Base-by-base conservation (phyloP, 805 yeast genomes). In the Candida patagonica region DNA sequence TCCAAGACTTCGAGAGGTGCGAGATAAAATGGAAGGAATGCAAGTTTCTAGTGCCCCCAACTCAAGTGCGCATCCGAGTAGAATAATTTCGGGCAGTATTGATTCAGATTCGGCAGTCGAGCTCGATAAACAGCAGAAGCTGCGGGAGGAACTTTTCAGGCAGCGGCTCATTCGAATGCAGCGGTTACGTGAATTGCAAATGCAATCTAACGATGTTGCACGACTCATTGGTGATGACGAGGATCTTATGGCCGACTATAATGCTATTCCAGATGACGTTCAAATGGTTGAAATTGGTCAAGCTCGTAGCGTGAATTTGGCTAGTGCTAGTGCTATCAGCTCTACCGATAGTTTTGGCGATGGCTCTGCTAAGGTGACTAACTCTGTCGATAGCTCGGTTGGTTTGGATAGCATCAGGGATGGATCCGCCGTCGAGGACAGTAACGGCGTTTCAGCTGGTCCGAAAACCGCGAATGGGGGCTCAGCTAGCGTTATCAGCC, bases 11-110 rank as follows among this genome's bases (percentile, higher is more conserved):
- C 70, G 92, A 44, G 78, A 75, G 32, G 66, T 88, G 50, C 68
- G 95, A 41, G 84, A 80, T 51, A 73, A 80, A 55, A 86, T 86
- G 95, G 94, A 83, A 43, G 79, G 75, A 46, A 68, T 88, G 39
- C 83, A 84, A 64, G 96, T 96, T 0, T 66, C 94, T 44, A 83
- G 81, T 52, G 67, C 89, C 43, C 96, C 89, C 56, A 79, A 76
- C 73, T 80, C 83, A 16, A 92, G 86, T 48, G 60, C 66, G 41
- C 65, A 65, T 10, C 31, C 31, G 12, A n/a, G n/a, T n/a, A n/a
- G n/a, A n/a, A n/a, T n/a, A n/a, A n/a, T n/a, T n/a, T 17, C 15
- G 15, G 30, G 13, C 13, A 20, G 10, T 20, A 7, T 22, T 2
- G 62, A 72, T 41, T 21, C 16, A 13, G 24, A 30, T 12, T 9